Percentiles rank a stretch among this genome's conserved stretches.
phyloP scores from a whole-genome alignment of 2,329 filamentous ascomycete genomes.

The Aureobasidium sp. region DNA sequence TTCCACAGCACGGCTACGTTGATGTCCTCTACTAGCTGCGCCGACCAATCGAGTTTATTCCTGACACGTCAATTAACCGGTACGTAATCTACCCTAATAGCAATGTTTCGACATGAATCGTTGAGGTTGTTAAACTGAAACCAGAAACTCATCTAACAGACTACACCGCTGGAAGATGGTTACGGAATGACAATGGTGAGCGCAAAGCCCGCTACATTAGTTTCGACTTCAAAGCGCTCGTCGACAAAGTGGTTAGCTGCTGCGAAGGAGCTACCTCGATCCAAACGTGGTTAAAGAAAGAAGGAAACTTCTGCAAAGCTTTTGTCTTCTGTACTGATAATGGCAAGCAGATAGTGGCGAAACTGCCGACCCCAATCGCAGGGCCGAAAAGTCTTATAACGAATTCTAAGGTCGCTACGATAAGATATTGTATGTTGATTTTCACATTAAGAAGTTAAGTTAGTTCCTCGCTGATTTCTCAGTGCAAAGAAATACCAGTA shows the following conservation, averaged over 20 bases:
- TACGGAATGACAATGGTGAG: background rate
- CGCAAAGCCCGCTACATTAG: background rate
- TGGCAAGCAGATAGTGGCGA: conserved; percentile 27
- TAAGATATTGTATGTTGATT: conserved; percentile 18
- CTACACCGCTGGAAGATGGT: background rate
- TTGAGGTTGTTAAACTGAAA: background rate
- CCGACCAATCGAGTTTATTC: background rate
- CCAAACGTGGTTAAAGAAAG: background rate
- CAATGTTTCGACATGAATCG: background rate
- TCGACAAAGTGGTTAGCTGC: background rate
- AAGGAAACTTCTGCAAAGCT: conserved; percentile 1
- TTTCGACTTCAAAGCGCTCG: background rate
- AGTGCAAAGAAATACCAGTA: conserved; percentile 26
- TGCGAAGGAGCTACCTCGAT: background rate
- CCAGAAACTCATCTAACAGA: background rate
- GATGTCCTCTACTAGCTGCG: background rate
- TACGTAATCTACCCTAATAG: background rate
- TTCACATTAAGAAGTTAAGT: background rate
- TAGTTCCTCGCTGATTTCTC: conserved; percentile 10
- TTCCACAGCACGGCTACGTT: background rate
- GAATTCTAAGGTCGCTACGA: conserved; percentile 38
- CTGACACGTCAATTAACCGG: background rate
- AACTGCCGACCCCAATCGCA: conserved; percentile 32
- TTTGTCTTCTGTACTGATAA: background rate
- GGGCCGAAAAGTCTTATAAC: conserved; percentile 30